Base-by-base conservation (phyloP, 495 filamentous ascomycete genomes). In the Neurospora sp. region DNA sequence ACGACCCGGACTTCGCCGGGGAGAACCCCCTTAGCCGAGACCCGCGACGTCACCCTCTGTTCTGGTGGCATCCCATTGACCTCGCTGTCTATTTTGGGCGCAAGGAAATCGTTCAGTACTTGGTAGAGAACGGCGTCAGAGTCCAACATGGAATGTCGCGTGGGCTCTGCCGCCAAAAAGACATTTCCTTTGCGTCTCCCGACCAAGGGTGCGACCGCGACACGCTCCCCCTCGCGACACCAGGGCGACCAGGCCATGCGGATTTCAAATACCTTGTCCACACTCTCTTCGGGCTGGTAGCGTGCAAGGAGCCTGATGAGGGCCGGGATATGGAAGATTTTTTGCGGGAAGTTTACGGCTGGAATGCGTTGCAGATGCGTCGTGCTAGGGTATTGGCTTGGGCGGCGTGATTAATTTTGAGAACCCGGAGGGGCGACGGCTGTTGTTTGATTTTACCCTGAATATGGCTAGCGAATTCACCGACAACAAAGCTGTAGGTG, bases 31-130 rank as follows among this genome's bases (percentile, higher is more conserved):
- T 59, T 62, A 4, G 1, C 54, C 12, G 2, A 9, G 12, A 9
- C 12, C 5, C 5, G 12, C 54, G 54, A 31, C 23, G 2, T 12
- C 12, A 31, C 23, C 54, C 54, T 35, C 10, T 62, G 5, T 62
- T 31, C 31, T 71, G 70, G 70, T 71, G 70, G 70, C 70, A 71
- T 27, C 40, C 41, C n/a, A 41, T 71, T 20, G 70, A 71, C 70
- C 70, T 71, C 27, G 70, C 70, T 4, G 70, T 46, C 4, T 38
- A 23, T 23, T 38, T 31, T 16, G 70, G 70, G 18, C 70, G 7
- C 70, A 46, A 18, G 8, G 27, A 71, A 5, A 38, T 71, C 8
- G 37, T 71, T 11, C 12, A 14, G 23, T 62, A 62, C 14, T 37
- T 71, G 14, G 40, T 71, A 6, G 42, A 16, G 6, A 48, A 71